Evolutionary conservation across 1,139 yeast genomes (phyloP).

Genomic region (Yarrowia galli): DNA sequence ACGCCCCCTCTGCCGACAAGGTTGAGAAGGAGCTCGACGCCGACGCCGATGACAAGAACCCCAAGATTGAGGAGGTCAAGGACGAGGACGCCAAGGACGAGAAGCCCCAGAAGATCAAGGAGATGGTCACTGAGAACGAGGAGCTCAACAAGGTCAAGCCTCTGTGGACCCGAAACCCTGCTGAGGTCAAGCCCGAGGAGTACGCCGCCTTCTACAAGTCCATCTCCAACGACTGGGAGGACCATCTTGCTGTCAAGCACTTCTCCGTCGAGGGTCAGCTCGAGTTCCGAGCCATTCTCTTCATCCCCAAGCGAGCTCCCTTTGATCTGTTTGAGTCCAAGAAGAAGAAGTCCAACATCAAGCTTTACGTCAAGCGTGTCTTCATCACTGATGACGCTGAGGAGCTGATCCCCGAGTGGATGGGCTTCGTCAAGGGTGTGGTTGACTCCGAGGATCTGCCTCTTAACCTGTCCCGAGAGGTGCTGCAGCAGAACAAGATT

Average conservation of each 20-base stretch:
- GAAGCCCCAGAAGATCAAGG: constrained; percentile 84
- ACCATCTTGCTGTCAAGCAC: constrained; percentile 99
- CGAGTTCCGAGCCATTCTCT: constrained; percentile 97
- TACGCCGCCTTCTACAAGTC: constrained; percentile 99
- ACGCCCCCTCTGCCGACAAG: constrained; percentile 75
- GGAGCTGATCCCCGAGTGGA: constrained; percentile 99
- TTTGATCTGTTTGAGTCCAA: constrained; percentile 95
- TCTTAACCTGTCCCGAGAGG: constrained; percentile 99
- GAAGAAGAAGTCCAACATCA: constrained; percentile 99
- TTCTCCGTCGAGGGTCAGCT: constrained; percentile 99
- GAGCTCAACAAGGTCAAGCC: constrained; percentile 99
- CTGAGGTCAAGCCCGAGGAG: constrained; percentile 97
- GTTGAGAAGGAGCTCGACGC: constrained; percentile 56
- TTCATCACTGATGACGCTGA: constrained; percentile 99
- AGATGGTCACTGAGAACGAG: constrained; percentile 86
- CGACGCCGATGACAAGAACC: constrained; percentile 65
- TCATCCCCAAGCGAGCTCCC: constrained; percentile 99
- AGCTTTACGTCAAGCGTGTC: constrained; percentile 98
- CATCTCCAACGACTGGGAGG: constrained; percentile 99
- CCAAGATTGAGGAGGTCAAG: constrained; percentile 69
- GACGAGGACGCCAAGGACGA: constrained; percentile 66
- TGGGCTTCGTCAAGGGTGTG: constrained; percentile 96
- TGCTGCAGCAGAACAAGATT: constrained; percentile 99
- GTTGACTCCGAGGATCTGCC: constrained; percentile 99
- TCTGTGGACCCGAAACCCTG: constrained; percentile 98